Evolutionary conservation across 1,284 basidiomycete genomes (phyloP), one percentile per base, ranked within the genome.

Genomic region (Vanrija humicola): DNA sequence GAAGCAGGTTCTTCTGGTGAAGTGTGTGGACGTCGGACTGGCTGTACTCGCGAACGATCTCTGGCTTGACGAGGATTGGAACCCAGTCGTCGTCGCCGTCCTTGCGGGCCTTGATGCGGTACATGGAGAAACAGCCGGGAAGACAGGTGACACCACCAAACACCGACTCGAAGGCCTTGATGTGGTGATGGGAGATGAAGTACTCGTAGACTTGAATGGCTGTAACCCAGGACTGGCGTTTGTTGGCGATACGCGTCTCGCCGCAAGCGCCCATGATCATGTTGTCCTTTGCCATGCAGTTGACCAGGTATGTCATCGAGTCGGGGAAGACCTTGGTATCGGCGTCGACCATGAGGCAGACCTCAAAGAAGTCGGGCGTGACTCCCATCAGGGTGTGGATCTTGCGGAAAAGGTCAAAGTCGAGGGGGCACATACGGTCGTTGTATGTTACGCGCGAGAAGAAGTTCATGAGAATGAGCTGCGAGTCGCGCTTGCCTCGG

Each of bases 211-310:
- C 75, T 75, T 98, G 96, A 66, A 99, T 99, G 44, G 88, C 86
- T 1, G 96, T 98, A 28, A 99, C 93, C 96, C 96, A 98, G 16
- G 90, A 91, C 64, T 92, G 85, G 43, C 91, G 86, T 75, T 99
- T 99, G 83, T 99, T 99, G 49, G 91, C 90, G 77, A 99, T 97
- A 18, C 94, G 87, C 3, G 96, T 98, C 77, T 99, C 96, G 51
- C 96, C 96, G 70, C 96, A 98, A 19, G 94, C 89, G 39, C 96
- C 96, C 96, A 99, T 99, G 75, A 98, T 94, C 83, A 93, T 85
- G 68, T 89, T 90, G 77, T 99, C 96, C 73, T 96, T 88, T 65
- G 96, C 91, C 94, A 98, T 96, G 78, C 89, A 91, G 75, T 97
- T 96, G 66, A 97, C 92, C 42, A 97, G 82, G 67, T 89, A 84